Conservation (phyloP, 2,329 filamentous ascomycete species). For the Botryosphaeria dothidea region DNA sequence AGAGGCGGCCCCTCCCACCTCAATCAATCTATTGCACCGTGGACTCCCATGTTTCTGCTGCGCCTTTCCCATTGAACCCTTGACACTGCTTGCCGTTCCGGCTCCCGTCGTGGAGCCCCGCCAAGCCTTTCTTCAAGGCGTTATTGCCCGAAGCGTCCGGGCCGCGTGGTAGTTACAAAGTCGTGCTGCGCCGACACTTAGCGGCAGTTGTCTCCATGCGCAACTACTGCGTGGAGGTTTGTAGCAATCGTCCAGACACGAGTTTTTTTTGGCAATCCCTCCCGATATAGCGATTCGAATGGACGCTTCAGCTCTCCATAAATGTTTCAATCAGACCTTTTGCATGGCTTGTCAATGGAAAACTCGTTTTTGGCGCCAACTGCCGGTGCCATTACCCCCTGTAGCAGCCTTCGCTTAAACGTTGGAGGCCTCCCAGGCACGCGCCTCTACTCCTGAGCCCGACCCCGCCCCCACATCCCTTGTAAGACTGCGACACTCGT, state of each 20-base stretch:
- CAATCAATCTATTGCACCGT: background rate
- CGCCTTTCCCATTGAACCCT: background rate
- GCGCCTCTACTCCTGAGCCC: background rate
- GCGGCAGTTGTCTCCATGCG: too few relatives aligned
- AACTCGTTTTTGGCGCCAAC: too few relatives aligned
- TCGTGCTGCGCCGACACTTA: too few relatives aligned
- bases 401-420: background rate
- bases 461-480: constrained; percentile 10
- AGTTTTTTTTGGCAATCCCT: too few relatives aligned
- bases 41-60: background rate
- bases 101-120: background rate
- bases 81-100: background rate
- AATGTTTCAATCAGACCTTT: too few relatives aligned
- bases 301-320: too few relatives aligned
- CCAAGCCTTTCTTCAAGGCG: constrained; percentile 10
- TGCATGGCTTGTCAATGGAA: too few relatives aligned
- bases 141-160: constrained; percentile 10
- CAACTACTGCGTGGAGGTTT: too few relatives aligned
- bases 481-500: background rate
- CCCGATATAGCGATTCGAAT: too few relatives aligned
- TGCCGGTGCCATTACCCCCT: too few relatives aligned
- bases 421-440: background rate
- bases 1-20: background rate
- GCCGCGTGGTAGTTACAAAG: constrained; percentile 8
- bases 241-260: too few relatives aligned